phyloP scores from a whole-genome alignment of 2,329 filamentous ascomycete genomes.

The Clarireedia homoeocarpa region DNA sequence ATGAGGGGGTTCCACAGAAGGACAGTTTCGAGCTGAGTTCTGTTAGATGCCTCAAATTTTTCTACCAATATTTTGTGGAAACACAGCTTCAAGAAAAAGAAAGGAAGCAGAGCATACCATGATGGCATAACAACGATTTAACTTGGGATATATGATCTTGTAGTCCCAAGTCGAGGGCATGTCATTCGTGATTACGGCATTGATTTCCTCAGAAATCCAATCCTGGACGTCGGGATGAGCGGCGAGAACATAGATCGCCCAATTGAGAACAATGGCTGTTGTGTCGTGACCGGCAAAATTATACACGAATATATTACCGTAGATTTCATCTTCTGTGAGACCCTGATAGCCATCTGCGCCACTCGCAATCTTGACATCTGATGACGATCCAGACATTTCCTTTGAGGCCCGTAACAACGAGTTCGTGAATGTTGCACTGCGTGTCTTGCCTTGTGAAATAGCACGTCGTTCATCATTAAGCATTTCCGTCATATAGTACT shows the following conservation, averaged over 20 bases:
- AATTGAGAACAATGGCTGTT: conserved; percentile 25
- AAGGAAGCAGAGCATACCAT: conserved; percentile 21
- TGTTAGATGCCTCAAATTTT: neutral
- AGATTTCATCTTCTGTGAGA: conserved; percentile 30
- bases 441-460: neutral
- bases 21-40: neutral
- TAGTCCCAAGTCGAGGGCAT: conserved; percentile 30
- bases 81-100: neutral
- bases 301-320: conserved; percentile 28
- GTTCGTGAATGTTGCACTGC: neutral
- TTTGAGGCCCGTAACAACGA: conserved; percentile 1
- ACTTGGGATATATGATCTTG: conserved; percentile 31
- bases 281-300: conserved; percentile 29
- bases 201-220: conserved; percentile 20
- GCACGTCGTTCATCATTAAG: neutral
- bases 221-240: conserved; percentile 13
- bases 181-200: conserved; percentile 20
- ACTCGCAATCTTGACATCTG: neutral
- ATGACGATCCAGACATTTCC: neutral
- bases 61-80: neutral
- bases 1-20: neutral
- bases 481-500: neutral
- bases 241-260: conserved; percentile 22
- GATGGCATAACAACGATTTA: conserved; percentile 35
- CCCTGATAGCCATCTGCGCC: neutral